Percentiles rank a stretch among this genome's conserved stretches.
Conservation (phyloP, 805 yeast species). For the Candida oleophila region DNA sequence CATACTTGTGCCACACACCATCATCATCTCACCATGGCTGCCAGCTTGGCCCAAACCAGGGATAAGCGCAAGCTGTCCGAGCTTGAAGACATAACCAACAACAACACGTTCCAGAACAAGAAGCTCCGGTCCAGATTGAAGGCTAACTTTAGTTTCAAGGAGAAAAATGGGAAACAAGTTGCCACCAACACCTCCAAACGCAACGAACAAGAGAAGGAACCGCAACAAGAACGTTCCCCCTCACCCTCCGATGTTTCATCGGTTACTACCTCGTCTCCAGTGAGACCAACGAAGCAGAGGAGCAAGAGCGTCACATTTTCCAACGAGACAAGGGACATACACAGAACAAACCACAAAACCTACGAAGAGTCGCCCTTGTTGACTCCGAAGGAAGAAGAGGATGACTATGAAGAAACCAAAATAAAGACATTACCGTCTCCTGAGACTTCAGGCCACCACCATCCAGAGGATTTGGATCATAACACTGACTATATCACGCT, state of each 20-base stretch:
- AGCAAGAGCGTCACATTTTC: constrained; percentile 28
- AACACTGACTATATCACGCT: constrained; percentile 40
- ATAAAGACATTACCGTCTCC: neutral
- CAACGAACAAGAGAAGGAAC: constrained; percentile 7
- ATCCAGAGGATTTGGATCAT: constrained; percentile 14
- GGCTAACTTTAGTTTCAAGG: neutral
- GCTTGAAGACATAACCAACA: constrained; percentile 39
- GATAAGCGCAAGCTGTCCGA: constrained; percentile 33
- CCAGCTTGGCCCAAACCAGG: constrained; percentile 21
- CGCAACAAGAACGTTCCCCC: constrained; percentile 18
- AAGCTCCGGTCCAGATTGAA: constrained; percentile 8
- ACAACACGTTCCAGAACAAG: constrained; percentile 17
- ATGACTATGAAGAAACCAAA: constrained; percentile 15
- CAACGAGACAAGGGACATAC: constrained; percentile 12
- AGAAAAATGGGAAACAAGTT: constrained; percentile 9
- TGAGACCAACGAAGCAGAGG: constrained; percentile 15
- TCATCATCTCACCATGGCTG: constrained; percentile 25
- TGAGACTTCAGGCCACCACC: neutral
- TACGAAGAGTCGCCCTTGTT: constrained; percentile 35
- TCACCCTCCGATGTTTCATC: constrained; percentile 20
- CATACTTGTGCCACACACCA: no score
- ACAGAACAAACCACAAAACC: constrained; percentile 15
- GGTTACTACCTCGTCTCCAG: constrained; percentile 7
- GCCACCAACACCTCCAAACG: constrained; percentile 7
- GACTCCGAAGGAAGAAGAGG: constrained; percentile 43